Evolutionary conservation across 2,329 filamentous ascomycete genomes (phyloP), one percentile per base, ranked within the genome.

Genomic region (Gaeumannomyces tritici): DNA sequence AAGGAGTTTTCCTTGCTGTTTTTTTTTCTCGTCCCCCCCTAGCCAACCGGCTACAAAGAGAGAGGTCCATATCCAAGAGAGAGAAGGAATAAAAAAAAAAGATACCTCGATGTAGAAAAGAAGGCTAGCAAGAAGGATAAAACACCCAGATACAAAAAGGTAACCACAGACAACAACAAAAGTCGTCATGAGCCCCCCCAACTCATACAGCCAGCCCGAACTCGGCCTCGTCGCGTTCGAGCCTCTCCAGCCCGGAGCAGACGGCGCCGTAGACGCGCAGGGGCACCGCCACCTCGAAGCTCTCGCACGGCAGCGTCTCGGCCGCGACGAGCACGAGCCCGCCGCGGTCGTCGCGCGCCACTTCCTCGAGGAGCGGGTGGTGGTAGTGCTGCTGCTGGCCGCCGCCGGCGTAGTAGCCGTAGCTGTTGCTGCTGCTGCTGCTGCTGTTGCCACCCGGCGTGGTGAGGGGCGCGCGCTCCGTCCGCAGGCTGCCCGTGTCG

Each of bases 211-310:
- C 80, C 29, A 76, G 72, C 42, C 60, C 60, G 6, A 13, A 54
- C 55, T 61, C 60, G n/a, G 77, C 80, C 69, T 83, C 80, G 57
- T 85, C 83, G 62, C 81, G 73, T 69, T 85, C 83, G 61, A 84
- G 69, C 64, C 77, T 77, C 71, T 85, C 83, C 63, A 86, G 70
- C 9, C 83, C 83, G 61, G 77, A 82, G 63, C 82, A 81, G 47
- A 83, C 79, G 24, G 84, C 83, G 55, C 86, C 86, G 70, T 96
- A 96, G 12, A 97, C 89, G 60, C 86, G 85, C 66, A 97, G 77
- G 29, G 92, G 92, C 57, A 96, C 91, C 42, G 87, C 85, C 57
- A 96, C 89, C 74, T 96, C 92, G 74, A 96, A 96, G 69, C 90
- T 96, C 77, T 96, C 92, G 69, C 91, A 93, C 11, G 87, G 82